Evolutionary conservation across 78 protist species (phyloP).

Genomic region (slime mould (Dictyostelium discoideum)): DNA sequence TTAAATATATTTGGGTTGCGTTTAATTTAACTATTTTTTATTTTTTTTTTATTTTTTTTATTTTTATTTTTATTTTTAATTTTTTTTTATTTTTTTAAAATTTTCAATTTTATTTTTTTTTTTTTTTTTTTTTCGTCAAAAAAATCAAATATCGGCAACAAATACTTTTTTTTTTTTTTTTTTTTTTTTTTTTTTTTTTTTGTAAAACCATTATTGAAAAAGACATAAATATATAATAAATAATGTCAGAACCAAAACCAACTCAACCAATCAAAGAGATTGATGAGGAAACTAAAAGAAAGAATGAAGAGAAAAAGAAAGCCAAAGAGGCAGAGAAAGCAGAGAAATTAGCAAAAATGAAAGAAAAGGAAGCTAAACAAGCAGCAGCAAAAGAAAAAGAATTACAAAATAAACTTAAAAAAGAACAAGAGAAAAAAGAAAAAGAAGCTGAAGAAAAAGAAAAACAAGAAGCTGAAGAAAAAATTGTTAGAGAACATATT

Average conservation of each 20-base stretch:
- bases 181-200: not conserved
- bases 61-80: too few relatives aligned
- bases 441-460: slow-evolving; percentile 62
- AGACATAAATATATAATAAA: not conserved
- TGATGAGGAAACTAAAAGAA: slow-evolving; percentile 59
- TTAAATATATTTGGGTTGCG: not conserved
- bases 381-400: slow-evolving; percentile 52
- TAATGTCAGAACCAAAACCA: slow-evolving; percentile 20
- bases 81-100: too few relatives aligned
- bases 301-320: slow-evolving; percentile 74
- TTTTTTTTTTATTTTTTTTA: too few relatives aligned
- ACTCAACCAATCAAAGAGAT: slow-evolving; percentile 19
- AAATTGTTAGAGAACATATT: slow-evolving; percentile 18
- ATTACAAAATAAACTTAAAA: slow-evolving; percentile 56
- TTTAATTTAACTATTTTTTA: too few relatives aligned
- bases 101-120: too few relatives aligned
- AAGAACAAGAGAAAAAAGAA: slow-evolving; percentile 39
- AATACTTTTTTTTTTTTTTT: not conserved
- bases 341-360: slow-evolving; percentile 28
- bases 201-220: not conserved
- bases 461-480: slow-evolving; percentile 29
- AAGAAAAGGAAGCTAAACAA: slow-evolving; percentile 73
- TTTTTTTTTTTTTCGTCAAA: too few relatives aligned
- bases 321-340: slow-evolving; percentile 81
- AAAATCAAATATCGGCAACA: too few relatives aligned